phyloP scores from a whole-genome alignment of 2,329 filamentous ascomycete species.

The Curvularia sp. region DNA sequence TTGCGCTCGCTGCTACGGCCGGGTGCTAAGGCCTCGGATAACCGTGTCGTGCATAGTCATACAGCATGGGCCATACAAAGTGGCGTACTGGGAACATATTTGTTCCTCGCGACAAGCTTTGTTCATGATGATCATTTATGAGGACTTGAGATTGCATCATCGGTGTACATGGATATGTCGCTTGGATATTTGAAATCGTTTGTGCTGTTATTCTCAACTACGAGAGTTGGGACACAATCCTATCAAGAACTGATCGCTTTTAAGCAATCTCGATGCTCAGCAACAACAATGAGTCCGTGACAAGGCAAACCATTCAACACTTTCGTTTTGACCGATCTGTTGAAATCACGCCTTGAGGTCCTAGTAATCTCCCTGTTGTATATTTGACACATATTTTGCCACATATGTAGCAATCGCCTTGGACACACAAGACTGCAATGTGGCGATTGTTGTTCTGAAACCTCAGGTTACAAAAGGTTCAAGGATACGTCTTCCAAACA shows the following conservation, averaged over 20 bases:
- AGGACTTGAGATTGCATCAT: slow-evolving; percentile 4
- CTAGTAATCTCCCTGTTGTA: background rate
- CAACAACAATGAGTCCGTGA: background rate
- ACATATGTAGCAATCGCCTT: background rate
- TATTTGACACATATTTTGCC: background rate
- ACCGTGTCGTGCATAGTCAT: slow-evolving; percentile 1
- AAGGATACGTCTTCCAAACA: background rate
- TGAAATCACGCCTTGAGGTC: background rate
- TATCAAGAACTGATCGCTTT: background rate
- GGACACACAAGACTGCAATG: background rate
- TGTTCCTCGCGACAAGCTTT: background rate
- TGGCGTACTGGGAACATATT: background rate
- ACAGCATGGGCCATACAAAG: slow-evolving; percentile 4
- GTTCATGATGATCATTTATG: slow-evolving; percentile 3
- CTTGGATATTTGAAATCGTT: background rate
- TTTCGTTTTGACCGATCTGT: background rate
- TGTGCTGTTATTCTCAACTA: background rate
- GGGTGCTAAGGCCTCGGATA: slow-evolving; percentile 6
- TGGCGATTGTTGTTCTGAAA: background rate
- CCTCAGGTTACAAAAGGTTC: background rate
- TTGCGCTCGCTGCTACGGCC: slow-evolving; percentile 7
- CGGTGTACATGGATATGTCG: background rate
- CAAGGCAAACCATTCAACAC: background rate
- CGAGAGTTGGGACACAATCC: background rate
- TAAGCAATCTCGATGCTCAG: background rate